phyloP scores from a whole-genome alignment of 1,284 basidiomycete species.

The Malassezia psittaci region DNA sequence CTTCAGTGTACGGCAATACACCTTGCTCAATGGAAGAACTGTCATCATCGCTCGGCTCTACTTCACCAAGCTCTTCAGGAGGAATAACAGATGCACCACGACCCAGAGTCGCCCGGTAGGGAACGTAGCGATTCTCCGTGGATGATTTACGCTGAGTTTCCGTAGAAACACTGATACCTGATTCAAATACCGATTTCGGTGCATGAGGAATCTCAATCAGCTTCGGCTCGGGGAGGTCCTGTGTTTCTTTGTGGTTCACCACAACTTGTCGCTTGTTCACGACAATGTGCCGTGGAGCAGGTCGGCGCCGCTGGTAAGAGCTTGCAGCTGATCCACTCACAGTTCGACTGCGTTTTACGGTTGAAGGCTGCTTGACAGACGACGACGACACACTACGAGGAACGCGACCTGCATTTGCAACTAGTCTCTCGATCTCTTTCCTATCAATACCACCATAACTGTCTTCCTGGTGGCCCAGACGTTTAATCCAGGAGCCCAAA shows the following conservation, averaged over 20 bases:
- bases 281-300: neutral
- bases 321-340: neutral
- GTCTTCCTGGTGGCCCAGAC: neutral
- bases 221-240: neutral
- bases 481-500: conserved; percentile 4
- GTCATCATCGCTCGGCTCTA: neutral
- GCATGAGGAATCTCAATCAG: neutral
- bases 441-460: neutral
- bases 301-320: neutral
- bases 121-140: neutral
- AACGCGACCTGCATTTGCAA: conserved; percentile 1
- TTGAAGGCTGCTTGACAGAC: neutral
- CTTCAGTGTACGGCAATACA: neutral
- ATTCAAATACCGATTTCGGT: conserved; percentile 1
- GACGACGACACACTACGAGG: neutral
- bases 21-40: conserved; percentile 3
- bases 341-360: neutral
- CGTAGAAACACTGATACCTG: neutral
- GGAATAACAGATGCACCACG: neutral
- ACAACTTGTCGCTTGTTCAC: neutral
- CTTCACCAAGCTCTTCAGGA: neutral
- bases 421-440: neutral
- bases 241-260: neutral
- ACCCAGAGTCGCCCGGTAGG: neutral
- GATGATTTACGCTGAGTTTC: neutral